A percentile compares a stretch with the other conserved stretches of the same genome.
These are phyloP conservation scores for Magnaporthiopsis poae DNA, from an alignment of 2,329 filamentous ascomycete genomes.

Conservation along the genomic window DNA sequence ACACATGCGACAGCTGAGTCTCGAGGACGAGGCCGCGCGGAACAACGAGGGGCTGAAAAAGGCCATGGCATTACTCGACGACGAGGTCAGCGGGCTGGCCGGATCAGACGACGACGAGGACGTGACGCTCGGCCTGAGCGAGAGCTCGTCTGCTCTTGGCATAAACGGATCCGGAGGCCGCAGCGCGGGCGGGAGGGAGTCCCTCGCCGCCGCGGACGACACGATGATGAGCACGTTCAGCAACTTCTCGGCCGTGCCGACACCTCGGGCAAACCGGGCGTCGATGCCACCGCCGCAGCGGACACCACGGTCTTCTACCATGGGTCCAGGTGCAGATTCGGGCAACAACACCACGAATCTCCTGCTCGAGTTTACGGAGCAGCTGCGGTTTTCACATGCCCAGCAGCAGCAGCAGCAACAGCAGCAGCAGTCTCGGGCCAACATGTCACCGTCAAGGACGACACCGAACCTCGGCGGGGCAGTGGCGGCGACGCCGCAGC, in stretches of 20 bases:
- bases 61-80: constrained; percentile 55
- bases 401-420: constrained; percentile 10
- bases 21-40: constrained; percentile 41
- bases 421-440: constrained; percentile 16
- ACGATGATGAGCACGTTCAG: constrained; percentile 76
- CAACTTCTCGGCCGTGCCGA: constrained; percentile 75
- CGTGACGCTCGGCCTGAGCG: constrained; percentile 14
- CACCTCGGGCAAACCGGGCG: not conserved
- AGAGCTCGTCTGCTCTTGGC: constrained; percentile 10
- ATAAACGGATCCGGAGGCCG: not conserved
- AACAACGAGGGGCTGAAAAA: constrained; percentile 47
- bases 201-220: constrained; percentile 54
- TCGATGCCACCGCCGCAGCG: constrained; percentile 22
- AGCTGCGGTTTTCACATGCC: constrained; percentile 40
- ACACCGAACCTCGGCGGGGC: constrained; percentile 15
- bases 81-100: constrained; percentile 30
- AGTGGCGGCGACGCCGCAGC: constrained; percentile 32
- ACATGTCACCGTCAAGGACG: constrained; percentile 28
- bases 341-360: constrained; percentile 59
- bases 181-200: constrained; percentile 18
- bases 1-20: constrained; percentile 25
- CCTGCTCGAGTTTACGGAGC: constrained; percentile 79
- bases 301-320: constrained; percentile 23
- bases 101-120: constrained; percentile 16
- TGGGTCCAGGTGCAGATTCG: constrained; percentile 13